Evolutionary conservation across 345 rosid species (phyloP), one percentile per base, ranked within the genome.

Genomic region (Melaleuca quinquenervia): DNA sequence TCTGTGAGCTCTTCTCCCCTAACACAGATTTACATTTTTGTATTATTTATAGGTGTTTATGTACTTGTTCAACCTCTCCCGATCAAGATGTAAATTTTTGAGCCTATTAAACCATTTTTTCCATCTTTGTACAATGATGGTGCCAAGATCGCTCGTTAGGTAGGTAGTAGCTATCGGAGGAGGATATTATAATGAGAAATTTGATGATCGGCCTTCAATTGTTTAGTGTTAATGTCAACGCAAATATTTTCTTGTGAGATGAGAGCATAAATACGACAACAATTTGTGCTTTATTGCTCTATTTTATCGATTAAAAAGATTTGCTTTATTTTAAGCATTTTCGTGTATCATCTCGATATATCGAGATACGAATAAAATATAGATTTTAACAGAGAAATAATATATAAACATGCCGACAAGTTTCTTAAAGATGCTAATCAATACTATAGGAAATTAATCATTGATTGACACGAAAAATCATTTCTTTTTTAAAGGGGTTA

Each of bases 131-230:
- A n/a, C 1, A 12, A 32, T n/a, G 32, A n/a, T 58, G 3, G 18
- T 58, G 12, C 1, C 13, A 4, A 58, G 32, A 1, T 0, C 7
- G n/a, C 36, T 11, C 32, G 5, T 0, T 1, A 16, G 36, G 41
- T 2, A 58, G 26, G 29, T 7, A 0, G 1, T 56, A 58, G 12
- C 27, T 58, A 58, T 58, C n/a, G 27, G n/a, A 58, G 41, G 4
- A 41, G 3, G 4, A 41, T 41, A 41, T 41, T 41, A 41, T 4
- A 41, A 41, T 41, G 41, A 41, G 41, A 41, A 41, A 41, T 41
- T 41, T 4, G 41, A 41, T 41, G 41, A 41, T 41, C 4, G 4
- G 41, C 41, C 41, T 41, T 41, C 41, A 41, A 41, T 41, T 4
- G 41, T 41, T 41, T 41, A 41, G 41, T 41, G 2, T 41, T 41